A percentile compares a stretch with the other conserved stretches of the same genome.
phyloP scores from a whole-genome alignment of 2,329 filamentous ascomycete genomes.

The Rugonectria rugulosa region DNA sequence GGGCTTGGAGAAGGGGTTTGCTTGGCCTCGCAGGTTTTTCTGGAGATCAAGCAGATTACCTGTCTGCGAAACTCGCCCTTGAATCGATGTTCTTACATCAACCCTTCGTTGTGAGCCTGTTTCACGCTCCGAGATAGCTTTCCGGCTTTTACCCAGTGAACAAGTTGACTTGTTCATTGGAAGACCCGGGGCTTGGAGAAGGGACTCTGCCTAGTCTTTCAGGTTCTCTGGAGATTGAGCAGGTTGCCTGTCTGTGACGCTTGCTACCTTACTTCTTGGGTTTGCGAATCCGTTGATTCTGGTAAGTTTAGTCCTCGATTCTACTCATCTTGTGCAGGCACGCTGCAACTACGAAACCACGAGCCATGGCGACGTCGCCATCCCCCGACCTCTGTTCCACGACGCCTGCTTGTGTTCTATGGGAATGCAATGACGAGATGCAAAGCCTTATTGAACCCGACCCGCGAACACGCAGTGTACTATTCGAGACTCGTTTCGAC shows the following conservation, averaged over 20 bases:
- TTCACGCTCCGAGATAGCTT: too few relatives aligned
- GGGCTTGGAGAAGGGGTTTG: constrained; percentile 6
- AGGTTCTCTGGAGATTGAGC: too few relatives aligned
- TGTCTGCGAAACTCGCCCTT: constrained; percentile 5
- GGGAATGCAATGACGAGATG: constrained; percentile 4
- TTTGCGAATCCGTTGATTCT: neutral
- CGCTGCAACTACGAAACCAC: neutral
- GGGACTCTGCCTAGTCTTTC: too few relatives aligned
- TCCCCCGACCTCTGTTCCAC: constrained; percentile 8
- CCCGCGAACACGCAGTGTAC: constrained; percentile 3
- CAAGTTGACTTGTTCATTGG: too few relatives aligned
- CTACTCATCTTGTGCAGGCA: constrained; percentile 5
- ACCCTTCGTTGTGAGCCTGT: too few relatives aligned
- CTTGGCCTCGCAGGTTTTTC: constrained; percentile 9
- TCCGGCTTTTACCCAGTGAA: too few relatives aligned
- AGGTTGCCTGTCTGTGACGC: too few relatives aligned
- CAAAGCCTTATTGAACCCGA: constrained; percentile 12
- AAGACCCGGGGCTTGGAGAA: too few relatives aligned
- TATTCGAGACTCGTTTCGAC: constrained; percentile 9
- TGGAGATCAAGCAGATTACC: constrained; percentile 8
- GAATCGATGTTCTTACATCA: too few relatives aligned
- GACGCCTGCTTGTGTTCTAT: constrained; percentile 6
- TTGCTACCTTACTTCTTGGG: too few relatives aligned
- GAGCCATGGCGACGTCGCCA: constrained; percentile 6
- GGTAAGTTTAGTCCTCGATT: neutral